Base-by-base conservation (phyloP, 2,329 filamentous ascomycete genomes). In the Stagonosporopsis chrysanthemi region DNA sequence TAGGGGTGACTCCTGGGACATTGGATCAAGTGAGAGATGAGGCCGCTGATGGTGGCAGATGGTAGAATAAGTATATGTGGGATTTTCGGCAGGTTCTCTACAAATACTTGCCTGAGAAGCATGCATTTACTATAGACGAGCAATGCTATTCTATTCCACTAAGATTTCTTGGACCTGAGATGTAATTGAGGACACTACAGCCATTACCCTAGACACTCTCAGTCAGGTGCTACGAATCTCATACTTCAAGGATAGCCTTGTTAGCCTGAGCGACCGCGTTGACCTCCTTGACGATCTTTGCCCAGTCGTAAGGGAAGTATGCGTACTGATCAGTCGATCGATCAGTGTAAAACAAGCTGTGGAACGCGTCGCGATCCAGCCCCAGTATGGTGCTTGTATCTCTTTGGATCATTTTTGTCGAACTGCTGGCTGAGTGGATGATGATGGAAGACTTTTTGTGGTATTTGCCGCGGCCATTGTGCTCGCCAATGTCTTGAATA, bases 1-100 rank as follows among this genome's bases (percentile, higher is more conserved):
- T 80, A 0, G 77, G 79, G 7, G 67, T 82, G 0, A 66, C 70
- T 0, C 66, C 72, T 2, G 77, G 77, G 0, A 46, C 49, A 0
- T 78, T 62, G 22, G 22, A 78, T 39, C 60, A 62, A 1, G 75
- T 76, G 2, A 66, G 65, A 4, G 70, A 73, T 23, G 80, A 82
- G 4, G 72, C 72, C 0, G 67, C 72, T 7, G 79, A 83, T 55
- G 81, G 78, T 0, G 80, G 80, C n/a, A 41, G n/a, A 53, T 17
- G 33, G 19, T 23, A 4, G 22, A 22, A 19, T 22, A 26, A 26
- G 5, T 41, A 14, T 22, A 41, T 41, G 3, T 29, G 15, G 7
- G 4, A 8, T 6, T 26, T 26, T 26, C 24, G 5, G 2, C 8
- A 26, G 5, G 24, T 6, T 6, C 24, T 26, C 8, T 14, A 12